Conservation (phyloP, 345 rosid species). For the Pelargonium nanum region DNA sequence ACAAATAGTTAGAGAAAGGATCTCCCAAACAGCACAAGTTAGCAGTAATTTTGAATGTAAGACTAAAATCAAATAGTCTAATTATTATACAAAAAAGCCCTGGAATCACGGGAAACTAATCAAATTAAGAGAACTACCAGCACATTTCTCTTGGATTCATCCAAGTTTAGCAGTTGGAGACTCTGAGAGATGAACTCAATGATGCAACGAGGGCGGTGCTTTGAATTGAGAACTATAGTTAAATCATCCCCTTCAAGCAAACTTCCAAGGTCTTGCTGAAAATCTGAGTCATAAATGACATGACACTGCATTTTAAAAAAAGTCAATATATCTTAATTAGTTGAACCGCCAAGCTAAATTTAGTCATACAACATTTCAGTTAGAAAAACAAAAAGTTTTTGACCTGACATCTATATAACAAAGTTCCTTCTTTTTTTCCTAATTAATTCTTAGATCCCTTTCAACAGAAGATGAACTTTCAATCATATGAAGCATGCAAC, state of each 20-base stretch:
- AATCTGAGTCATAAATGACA: slow-evolving; percentile 60
- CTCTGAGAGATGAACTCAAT: slow-evolving; percentile 71
- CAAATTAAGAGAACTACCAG: slow-evolving; percentile 45
- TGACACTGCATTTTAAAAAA: slow-evolving; percentile 62
- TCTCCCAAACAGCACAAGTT: neutral
- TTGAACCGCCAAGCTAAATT: neutral
- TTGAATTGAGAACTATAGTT: slow-evolving; percentile 53
- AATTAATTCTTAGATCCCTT: neutral
- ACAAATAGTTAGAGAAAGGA: slow-evolving; percentile 1
- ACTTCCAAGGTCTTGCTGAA: slow-evolving; percentile 44
- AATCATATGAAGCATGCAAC: too few relatives aligned
- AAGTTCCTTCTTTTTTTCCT: neutral
- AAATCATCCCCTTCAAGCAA: slow-evolving; percentile 69
- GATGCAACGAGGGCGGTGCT: slow-evolving; percentile 72
- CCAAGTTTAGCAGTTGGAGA: slow-evolving; percentile 45
- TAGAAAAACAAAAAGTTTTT: neutral
- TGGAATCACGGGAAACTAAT: neutral
- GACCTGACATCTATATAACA: neutral
- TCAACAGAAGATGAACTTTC: neutral
- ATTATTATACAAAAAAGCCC: too few relatives aligned
- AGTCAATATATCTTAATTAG: neutral
- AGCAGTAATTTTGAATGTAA: too few relatives aligned
- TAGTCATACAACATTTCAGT: neutral
- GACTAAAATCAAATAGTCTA: too few relatives aligned
- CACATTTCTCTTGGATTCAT: slow-evolving; percentile 38